Percentiles rank a stretch among this genome's conserved stretches.
Evolutionary conservation across 2,329 filamentous ascomycete species (phyloP).

Genomic region (Chaetomiaceae sp.): DNA sequence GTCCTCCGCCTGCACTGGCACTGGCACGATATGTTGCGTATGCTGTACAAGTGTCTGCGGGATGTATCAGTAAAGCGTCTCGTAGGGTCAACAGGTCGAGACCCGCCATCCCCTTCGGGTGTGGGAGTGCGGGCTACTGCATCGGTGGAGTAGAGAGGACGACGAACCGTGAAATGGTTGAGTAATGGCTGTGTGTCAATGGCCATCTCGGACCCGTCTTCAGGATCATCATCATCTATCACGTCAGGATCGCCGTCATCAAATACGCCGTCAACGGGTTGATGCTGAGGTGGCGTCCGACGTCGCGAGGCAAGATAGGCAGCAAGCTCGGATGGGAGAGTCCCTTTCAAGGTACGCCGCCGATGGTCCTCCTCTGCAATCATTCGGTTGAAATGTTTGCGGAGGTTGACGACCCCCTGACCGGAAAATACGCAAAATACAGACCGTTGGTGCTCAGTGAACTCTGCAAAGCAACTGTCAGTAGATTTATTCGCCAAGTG

Average conservation of each 20-base stretch:
- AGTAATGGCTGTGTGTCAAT: conserved; percentile 27
- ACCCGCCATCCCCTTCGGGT: no score
- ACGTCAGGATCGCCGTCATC: conserved; percentile 26
- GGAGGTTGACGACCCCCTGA: conserved; percentile 70
- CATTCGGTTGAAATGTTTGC: conserved; percentile 65
- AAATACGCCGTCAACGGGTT: conserved; percentile 17
- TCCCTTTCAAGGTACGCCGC: not conserved
- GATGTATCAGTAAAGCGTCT: no score
- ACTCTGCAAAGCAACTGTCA: conserved; percentile 54
- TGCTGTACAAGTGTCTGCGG: no score
- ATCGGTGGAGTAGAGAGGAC: not conserved
- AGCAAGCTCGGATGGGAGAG: not conserved
- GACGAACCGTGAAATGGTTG: not conserved
- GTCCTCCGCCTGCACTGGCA: no score
- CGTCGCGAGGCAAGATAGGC: conserved; percentile 1
- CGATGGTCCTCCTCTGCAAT: not conserved
- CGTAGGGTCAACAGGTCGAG: no score
- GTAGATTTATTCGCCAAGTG: not conserved
- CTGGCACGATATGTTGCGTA: no score
- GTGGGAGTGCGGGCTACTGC: not conserved
- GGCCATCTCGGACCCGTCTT: conserved; percentile 31
- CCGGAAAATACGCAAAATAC: conserved; percentile 98
- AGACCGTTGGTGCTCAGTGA: conserved; percentile 89
- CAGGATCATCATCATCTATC: conserved; percentile 30
- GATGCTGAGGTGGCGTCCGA: conserved; percentile 5